Percentiles rank a stretch among this genome's conserved stretches.
Evolutionary conservation across 768 basidiomycete genomes (phyloP).

Genomic region (Trametes sanguinea): DNA sequence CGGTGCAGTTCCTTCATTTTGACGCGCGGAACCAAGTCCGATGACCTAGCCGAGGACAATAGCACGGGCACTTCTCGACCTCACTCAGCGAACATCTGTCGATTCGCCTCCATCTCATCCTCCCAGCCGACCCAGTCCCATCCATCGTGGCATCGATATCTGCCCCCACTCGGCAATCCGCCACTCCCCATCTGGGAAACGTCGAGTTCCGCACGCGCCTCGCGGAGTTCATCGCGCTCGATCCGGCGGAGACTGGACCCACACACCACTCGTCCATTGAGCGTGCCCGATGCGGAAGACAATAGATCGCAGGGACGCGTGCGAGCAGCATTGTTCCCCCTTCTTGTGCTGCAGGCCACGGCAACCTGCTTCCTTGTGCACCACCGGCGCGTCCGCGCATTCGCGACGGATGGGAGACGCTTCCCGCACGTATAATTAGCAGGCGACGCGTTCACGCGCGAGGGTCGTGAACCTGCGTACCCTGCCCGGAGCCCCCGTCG

Average conservation of each 20-base stretch:
- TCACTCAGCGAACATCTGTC: background rate
- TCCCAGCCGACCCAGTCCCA: background rate
- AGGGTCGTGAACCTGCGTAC: background rate
- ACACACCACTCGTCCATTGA: constrained; percentile 3
- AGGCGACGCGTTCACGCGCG: background rate
- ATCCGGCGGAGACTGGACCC: background rate
- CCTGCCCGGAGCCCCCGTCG: background rate
- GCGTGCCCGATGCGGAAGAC: constrained; percentile 23
- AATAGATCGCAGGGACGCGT: constrained; percentile 18
- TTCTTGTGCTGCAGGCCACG: constrained; percentile 7
- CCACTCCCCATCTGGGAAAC: background rate
- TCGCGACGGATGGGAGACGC: constrained; percentile 2
- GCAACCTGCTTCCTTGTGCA: background rate
- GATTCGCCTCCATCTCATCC: background rate
- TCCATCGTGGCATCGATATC: background rate
- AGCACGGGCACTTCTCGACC: constrained; percentile 10
- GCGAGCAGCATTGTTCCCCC: constrained; percentile 15
- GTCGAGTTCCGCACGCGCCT: background rate
- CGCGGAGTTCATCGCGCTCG: constrained; percentile 6
- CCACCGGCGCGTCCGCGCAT: background rate
- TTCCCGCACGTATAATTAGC: constrained; percentile 14
- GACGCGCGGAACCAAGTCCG: background rate
- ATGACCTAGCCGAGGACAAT: constrained; percentile 23
- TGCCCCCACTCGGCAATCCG: background rate
- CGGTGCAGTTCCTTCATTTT: background rate